Evolutionary conservation across 2,329 filamentous ascomycete species (phyloP), one percentile per base, ranked within the genome.

Genomic region (Hirsutella thompsonii): DNA sequence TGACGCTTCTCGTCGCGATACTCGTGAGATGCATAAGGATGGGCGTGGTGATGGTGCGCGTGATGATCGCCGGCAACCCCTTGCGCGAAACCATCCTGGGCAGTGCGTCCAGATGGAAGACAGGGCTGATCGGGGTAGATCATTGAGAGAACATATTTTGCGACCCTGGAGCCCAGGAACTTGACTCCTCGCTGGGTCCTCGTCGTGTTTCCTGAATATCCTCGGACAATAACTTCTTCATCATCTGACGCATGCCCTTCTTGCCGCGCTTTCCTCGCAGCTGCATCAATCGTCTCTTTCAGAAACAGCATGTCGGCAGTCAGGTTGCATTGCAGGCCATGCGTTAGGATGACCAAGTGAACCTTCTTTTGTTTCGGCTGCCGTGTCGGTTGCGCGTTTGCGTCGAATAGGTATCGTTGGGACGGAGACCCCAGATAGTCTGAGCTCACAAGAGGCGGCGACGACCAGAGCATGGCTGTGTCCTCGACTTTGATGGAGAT

Each of bases 261-360:
- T 14, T 32, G 11, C n/a, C 30, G 80, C 20, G 85, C 82, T 55
- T 90, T 78, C 51, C 69, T 81, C 4, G 81, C 82, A 3, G 85
- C 80, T 20, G 79, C 79, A 63, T 98, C 92, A 46, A 98, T 96
- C 60, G 87, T 94, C 62, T 98, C 92, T 56, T 98, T 98, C 58
- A 98, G 65, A 56, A 85, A 98, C 18, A 98, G 69, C 92, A 98
- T 94, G 58, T 98, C 92, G 19, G 88, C 84, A 5, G 90, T 87
- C 11, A 95, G 70, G 57, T 98, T 98, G 61, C 90, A 94, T 60
- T 98, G 92, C 47, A 98, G 62, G 0, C 92, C 92, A 63, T 98
- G 92, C 0, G 92, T 96, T 38, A 98, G 63, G 29, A 98, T 71
- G 19, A 98, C 92, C 35, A 98, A 67, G 57, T 98, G 92, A 2